Conservation (phyloP, 2,329 filamentous ascomycete species). For the Penicillium sp. region DNA sequence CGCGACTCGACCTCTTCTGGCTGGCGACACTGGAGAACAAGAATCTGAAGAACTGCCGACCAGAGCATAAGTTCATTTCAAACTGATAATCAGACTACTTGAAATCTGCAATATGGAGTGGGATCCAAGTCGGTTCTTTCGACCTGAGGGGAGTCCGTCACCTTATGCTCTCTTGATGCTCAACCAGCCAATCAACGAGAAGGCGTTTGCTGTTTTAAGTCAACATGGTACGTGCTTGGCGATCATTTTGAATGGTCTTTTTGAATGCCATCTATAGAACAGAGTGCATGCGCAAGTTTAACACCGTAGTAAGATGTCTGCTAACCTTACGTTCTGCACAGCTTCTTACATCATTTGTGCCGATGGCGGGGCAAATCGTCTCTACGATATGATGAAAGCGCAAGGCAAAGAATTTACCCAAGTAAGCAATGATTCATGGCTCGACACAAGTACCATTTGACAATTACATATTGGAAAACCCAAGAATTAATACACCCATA, state of each 20-base stretch:
- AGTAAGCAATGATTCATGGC: conserved; percentile 19
- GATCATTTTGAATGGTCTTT: not conserved
- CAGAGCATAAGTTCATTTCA: not conserved
- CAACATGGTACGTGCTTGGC: conserved; percentile 27
- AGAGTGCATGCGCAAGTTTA: not conserved
- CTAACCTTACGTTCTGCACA: conserved; percentile 26
- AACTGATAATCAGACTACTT: not conserved
- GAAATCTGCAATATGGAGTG: conserved; percentile 27
- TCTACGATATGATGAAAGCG: conserved; percentile 49
- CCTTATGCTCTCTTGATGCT: conserved; percentile 51
- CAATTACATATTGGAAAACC: too few species aligned
- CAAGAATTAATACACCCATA: too few species aligned
- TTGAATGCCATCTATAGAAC: not conserved
- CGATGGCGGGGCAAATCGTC: conserved; percentile 82
- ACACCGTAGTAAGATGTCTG: not conserved
- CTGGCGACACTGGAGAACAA: not conserved
- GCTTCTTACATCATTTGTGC: conserved; percentile 69
- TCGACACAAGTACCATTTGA: too few species aligned
- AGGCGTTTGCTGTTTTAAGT: conserved; percentile 34
- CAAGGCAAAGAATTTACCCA: conserved; percentile 25
- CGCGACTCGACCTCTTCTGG: conserved; percentile 3
- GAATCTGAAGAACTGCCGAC: not conserved
- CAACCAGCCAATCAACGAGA: conserved; percentile 54
- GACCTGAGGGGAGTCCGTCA: conserved; percentile 19
- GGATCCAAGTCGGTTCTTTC: conserved; percentile 39